A percentile compares a stretch with the other conserved stretches of the same genome.
Evolutionary conservation across 1,284 basidiomycete species (phyloP).

Genomic region (Schizophyllum commune): DNA sequence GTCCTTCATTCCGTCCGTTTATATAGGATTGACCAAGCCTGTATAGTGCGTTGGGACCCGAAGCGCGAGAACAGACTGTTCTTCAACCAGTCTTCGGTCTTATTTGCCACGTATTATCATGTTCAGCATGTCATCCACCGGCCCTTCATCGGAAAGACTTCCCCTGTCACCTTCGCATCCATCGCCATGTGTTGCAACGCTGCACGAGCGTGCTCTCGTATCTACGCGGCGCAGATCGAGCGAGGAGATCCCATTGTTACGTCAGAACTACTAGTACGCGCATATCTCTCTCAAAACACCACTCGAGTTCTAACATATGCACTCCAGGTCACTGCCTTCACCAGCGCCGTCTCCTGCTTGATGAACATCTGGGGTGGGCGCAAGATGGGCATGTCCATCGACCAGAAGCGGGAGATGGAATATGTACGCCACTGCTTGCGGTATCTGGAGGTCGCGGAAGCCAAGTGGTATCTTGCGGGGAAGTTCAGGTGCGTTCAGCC

Average conservation of each 20-base stretch:
- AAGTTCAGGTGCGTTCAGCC: neutral
- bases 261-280: slow-evolving; percentile 5
- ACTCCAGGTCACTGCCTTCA: slow-evolving; percentile 9
- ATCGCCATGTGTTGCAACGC: slow-evolving; percentile 67
- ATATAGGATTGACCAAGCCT: neutral
- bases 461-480: neutral
- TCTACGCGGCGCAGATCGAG: slow-evolving; percentile 17
- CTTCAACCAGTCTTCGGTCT: slow-evolving; percentile 53
- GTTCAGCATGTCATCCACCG: slow-evolving; percentile 43
- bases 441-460: slow-evolving; percentile 6
- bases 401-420: slow-evolving; percentile 7
- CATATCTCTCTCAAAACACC: neutral
- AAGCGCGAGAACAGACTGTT: slow-evolving; percentile 37
- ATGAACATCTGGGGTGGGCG: slow-evolving; percentile 10
- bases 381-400: slow-evolving; percentile 5
- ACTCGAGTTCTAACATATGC: too few relatives aligned
- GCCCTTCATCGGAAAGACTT: slow-evolving; percentile 32
- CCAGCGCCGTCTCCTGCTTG: slow-evolving; percentile 7
- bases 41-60: slow-evolving; percentile 56
- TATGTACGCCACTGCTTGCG: slow-evolving; percentile 9
- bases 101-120: slow-evolving; percentile 56
- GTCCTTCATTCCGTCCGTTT: neutral
- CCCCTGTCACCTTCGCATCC: slow-evolving; percentile 44
- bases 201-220: slow-evolving; percentile 52
- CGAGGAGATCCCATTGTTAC: neutral